phyloP scores from a whole-genome alignment of 495 filamentous ascomycete species.

The Copromyces sp. region DNA sequence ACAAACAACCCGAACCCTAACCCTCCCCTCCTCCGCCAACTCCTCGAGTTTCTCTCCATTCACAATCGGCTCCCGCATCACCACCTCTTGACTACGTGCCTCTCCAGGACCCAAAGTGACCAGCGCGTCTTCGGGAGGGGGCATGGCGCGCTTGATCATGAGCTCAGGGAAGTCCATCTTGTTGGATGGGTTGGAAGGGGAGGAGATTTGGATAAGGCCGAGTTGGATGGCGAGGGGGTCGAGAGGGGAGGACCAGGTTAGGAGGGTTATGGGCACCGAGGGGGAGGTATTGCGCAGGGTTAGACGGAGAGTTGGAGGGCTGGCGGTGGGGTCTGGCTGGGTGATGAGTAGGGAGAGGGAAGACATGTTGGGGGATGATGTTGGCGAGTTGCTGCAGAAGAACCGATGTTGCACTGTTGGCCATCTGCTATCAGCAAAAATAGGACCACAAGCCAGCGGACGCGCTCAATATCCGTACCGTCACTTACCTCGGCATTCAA shows the following conservation, averaged over 20 bases:
- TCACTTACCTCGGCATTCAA: neutral
- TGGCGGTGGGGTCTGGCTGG: neutral
- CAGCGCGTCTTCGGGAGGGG: slow-evolving; percentile 30
- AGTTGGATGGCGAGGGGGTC: slow-evolving; percentile 36
- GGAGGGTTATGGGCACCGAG: slow-evolving; percentile 32
- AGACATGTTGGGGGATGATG: neutral
- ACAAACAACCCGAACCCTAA: neutral
- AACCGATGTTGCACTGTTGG: neutral
- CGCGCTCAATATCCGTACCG: neutral
- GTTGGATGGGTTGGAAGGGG: slow-evolving; percentile 14
- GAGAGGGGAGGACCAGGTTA: slow-evolving; percentile 40
- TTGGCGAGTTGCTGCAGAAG: neutral
- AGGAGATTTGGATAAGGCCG: slow-evolving; percentile 35
- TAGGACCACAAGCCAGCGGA: neutral
- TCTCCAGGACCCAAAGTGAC: slow-evolving; percentile 31
- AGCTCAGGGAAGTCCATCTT: slow-evolving; percentile 30
- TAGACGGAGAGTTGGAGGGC: slow-evolving; percentile 16
- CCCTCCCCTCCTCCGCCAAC: neutral
- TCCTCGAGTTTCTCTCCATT: neutral
- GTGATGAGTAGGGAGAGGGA: neutral
- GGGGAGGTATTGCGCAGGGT: slow-evolving; percentile 34
- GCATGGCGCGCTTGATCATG: slow-evolving; percentile 36
- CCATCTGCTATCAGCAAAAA: neutral
- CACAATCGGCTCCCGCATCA: neutral
- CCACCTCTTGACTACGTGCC: neutral